Evolutionary conservation across 495 filamentous ascomycete genomes (phyloP).

Genomic region (Penicillium manginii): DNA sequence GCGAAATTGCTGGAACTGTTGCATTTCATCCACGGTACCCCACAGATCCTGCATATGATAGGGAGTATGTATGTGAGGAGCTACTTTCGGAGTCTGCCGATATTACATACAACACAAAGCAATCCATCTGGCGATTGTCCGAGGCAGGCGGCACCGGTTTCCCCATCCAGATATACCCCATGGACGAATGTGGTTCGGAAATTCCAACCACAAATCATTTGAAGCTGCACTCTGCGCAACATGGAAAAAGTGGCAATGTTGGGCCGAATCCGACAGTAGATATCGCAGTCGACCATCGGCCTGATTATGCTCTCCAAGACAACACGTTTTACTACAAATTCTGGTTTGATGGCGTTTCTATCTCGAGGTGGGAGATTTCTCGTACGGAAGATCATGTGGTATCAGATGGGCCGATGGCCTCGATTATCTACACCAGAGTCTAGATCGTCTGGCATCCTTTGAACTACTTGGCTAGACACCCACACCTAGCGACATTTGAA

Average conservation of each 20-base stretch:
- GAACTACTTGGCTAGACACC: no score
- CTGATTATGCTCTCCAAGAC: background rate
- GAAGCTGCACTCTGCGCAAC: background rate
- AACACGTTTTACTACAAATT: conserved; percentile 28
- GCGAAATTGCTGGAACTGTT: conserved; percentile 51
- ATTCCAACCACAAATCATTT: background rate
- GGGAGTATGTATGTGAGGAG: conserved; percentile 40
- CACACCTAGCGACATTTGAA: background rate
- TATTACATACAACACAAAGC: background rate
- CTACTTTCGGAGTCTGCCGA: background rate
- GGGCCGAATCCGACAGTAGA: background rate
- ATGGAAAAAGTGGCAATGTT: background rate
- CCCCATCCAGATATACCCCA: conserved; percentile 10
- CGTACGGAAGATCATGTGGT: background rate
- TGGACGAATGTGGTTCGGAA: background rate
- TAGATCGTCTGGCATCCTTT: background rate
- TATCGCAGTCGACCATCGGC: background rate
- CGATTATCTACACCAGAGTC: conserved; percentile 10
- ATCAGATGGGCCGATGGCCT: background rate
- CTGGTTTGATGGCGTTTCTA: conserved; percentile 37
- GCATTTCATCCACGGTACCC: conserved; percentile 61
- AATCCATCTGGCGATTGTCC: conserved; percentile 21
- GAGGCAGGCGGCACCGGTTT: conserved; percentile 9
- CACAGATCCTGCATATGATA: conserved; percentile 23
- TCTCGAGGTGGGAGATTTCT: conserved; percentile 32